These are phyloP conservation scores for Leucosporidium yakuticum DNA, from an alignment of 768 basidiomycete genomes.

Conservation along the genomic window DNA sequence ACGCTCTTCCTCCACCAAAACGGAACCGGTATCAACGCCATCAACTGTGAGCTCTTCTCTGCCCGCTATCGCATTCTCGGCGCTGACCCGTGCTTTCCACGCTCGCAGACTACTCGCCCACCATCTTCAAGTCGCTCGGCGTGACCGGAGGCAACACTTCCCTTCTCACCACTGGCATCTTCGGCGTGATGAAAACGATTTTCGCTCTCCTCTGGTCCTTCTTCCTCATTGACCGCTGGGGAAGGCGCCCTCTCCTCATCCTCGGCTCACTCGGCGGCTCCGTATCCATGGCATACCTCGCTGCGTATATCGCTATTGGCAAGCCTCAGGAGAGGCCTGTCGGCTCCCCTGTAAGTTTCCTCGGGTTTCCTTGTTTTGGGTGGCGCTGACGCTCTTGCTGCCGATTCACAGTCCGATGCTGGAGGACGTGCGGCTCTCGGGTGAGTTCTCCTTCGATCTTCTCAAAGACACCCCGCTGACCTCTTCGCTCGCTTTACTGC, in stretches of 20 bases:
- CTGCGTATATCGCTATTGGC: slow-evolving; percentile 48
- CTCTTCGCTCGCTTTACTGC: neutral
- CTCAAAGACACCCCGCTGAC: no score
- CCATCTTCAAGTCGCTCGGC: slow-evolving; percentile 50
- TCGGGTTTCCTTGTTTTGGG: no score
- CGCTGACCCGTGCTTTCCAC: slow-evolving; percentile 14
- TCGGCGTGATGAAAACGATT: slow-evolving; percentile 50
- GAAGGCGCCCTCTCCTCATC: slow-evolving; percentile 48
- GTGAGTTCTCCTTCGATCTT: slow-evolving; percentile 17
- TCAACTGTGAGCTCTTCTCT: slow-evolving; percentile 47
- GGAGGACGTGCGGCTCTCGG: slow-evolving; percentile 35
- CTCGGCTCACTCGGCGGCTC: slow-evolving; percentile 47
- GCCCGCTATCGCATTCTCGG: no score
- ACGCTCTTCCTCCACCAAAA: slow-evolving; percentile 22
- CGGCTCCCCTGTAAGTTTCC: slow-evolving; percentile 8
- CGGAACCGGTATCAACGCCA: slow-evolving; percentile 44
- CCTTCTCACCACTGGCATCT: slow-evolving; percentile 46
- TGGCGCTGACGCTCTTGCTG: no score
- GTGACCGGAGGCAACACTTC: slow-evolving; percentile 28
- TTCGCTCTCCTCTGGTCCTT: slow-evolving; percentile 42
- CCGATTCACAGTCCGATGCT: slow-evolving; percentile 2
- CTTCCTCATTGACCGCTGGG: slow-evolving; percentile 48
- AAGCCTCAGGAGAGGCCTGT: slow-evolving; percentile 37
- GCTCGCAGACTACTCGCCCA: slow-evolving; percentile 48
- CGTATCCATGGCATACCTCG: slow-evolving; percentile 49